Conservation (phyloP, 2,329 filamentous ascomycete genomes). For the Fusarium denticulatum region DNA sequence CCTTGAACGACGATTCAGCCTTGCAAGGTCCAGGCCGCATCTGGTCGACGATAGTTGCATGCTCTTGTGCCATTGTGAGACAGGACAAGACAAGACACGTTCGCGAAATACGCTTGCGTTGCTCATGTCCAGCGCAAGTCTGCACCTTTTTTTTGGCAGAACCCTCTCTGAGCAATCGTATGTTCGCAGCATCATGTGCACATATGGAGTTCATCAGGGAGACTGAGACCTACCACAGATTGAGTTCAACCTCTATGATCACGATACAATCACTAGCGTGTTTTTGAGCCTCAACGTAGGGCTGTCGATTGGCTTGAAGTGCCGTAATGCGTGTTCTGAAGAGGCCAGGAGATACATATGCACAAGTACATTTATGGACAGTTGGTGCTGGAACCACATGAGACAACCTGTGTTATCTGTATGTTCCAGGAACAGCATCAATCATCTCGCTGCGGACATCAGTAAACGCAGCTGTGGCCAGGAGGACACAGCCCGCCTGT, state of each 20-base stretch:
- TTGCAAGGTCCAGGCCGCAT: constrained; percentile 3
- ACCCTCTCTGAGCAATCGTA: neutral
- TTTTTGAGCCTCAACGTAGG: neutral
- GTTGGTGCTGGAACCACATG: neutral
- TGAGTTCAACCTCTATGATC: neutral
- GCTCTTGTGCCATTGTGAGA: neutral
- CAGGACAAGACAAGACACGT: neutral
- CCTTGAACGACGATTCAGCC: constrained; percentile 1
- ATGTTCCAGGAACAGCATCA: neutral
- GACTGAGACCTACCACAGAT: neutral
- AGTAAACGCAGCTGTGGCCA: neutral
- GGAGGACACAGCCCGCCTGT: neutral
- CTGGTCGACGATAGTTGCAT: neutral
- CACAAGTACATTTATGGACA: neutral
- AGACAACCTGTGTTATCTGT: neutral
- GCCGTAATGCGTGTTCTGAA: neutral
- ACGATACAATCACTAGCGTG: neutral
- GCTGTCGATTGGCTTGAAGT: neutral
- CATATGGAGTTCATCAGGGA: neutral
- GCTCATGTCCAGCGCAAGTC: neutral
- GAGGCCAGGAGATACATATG: neutral
- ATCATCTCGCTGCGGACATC: neutral
- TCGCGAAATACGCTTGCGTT: neutral
- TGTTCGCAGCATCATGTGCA: constrained; percentile 1
- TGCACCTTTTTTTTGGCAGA: neutral